Evolutionary conservation across 345 rosid genomes (phyloP).

Genomic region (Camelina laxa): DNA sequence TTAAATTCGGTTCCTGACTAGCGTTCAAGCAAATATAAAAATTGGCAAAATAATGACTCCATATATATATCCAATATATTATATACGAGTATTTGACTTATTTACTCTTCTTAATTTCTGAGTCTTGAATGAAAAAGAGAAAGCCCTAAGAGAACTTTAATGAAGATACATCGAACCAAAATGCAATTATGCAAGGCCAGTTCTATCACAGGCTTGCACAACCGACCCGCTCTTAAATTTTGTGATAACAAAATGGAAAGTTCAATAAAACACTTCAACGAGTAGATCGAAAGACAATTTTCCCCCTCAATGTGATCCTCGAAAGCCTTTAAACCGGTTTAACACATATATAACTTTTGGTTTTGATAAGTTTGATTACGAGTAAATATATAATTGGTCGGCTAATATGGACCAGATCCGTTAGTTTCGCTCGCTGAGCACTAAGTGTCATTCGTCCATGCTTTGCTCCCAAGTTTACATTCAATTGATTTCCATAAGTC

Average conservation of each 20-base stretch:
- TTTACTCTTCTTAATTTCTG: no score
- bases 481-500: constrained; percentile 25
- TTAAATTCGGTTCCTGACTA: background rate
- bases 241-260: background rate
- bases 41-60: background rate
- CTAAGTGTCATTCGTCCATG: constrained; percentile 12
- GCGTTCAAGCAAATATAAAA: constrained; percentile 8
- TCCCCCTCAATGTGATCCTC: background rate
- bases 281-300: background rate
- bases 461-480: constrained; percentile 41
- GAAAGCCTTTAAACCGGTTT: constrained; percentile 13
- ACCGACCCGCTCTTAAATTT: background rate
- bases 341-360: background rate
- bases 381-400: constrained; percentile 21
- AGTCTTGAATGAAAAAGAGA: no score
- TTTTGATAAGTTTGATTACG: background rate
- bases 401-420: constrained; percentile 43
- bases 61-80: no score
- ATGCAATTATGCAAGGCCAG: background rate
- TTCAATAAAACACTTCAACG: background rate
- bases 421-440: constrained; percentile 28
- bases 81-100: no score
- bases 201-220: background rate
- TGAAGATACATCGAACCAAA: background rate
- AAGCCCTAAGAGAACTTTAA: background rate